phyloP scores from a whole-genome alignment of 352 stramenopile genomes.

The Phytophthora ramorum region DNA sequence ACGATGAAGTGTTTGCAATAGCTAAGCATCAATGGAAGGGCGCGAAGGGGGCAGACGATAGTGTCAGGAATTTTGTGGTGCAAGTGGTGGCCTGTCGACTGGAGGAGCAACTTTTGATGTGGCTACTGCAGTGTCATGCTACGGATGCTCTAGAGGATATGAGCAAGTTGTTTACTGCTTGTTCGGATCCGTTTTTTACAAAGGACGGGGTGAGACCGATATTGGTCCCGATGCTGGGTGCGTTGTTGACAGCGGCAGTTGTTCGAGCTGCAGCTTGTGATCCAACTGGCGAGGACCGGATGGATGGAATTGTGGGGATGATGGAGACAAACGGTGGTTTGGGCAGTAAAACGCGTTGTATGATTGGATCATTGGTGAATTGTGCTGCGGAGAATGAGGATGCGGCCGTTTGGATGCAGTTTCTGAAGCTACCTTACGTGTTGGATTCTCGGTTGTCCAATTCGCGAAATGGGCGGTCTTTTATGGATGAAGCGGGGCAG shows the following conservation, averaged over 20 bases:
- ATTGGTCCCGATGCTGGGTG: slow-evolving; percentile 15
- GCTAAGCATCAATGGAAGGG: slow-evolving; percentile 25
- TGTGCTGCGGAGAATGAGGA: background rate
- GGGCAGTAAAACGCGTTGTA: slow-evolving; percentile 4
- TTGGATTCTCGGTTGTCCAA: slow-evolving; percentile 28
- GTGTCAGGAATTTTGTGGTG: slow-evolving; percentile 25
- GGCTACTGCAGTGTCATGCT: slow-evolving; percentile 42
- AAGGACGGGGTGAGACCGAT: slow-evolving; percentile 3
- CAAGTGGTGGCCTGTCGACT: slow-evolving; percentile 33
- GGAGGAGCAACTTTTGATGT: slow-evolving; percentile 38
- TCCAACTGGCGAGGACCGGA: slow-evolving; percentile 5
- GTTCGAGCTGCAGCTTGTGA: slow-evolving; percentile 29
- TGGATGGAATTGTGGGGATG: slow-evolving; percentile 9
- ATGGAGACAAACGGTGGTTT: slow-evolving; percentile 3
- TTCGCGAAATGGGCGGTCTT: slow-evolving; percentile 30
- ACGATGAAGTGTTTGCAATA: slow-evolving; percentile 30
- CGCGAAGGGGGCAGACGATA: background rate
- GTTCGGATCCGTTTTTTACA: slow-evolving; percentile 15
- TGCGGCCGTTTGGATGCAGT: slow-evolving; percentile 21
- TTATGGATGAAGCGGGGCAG: slow-evolving; percentile 22
- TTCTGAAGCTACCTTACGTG: slow-evolving; percentile 28
- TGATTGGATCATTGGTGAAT: slow-evolving; percentile 10
- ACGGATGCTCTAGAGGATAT: slow-evolving; percentile 38
- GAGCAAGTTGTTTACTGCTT: slow-evolving; percentile 15
- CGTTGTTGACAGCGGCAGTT: slow-evolving; percentile 13